Evolutionary conservation across 352 stramenopile species (phyloP), one percentile per base, ranked within the genome.

Genomic region (Vaucheria bursata): DNA sequence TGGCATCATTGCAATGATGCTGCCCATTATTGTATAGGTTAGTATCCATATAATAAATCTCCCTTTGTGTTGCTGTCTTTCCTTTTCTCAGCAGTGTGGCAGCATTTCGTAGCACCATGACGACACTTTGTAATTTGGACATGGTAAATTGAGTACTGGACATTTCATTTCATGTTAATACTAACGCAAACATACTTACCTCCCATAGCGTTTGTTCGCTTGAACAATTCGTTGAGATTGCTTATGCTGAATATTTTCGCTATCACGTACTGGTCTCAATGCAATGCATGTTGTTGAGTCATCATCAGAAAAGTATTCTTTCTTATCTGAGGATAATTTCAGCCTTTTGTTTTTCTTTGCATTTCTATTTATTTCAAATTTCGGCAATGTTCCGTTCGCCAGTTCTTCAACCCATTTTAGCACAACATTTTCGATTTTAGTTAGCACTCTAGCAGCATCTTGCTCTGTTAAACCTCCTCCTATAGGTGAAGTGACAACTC

Each of bases 21-120:
- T 83, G 77, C 8, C 40, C 38, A 36, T 38, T 70, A 29, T 64
- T 52, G 29, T 80, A 83, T 65, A 81, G 71, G 72, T 81, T 77
- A 8, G 74, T 67, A 59, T 68, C 72, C 7, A 77, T 71, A 50
- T 83, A 83, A 66, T 83, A 83, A 18, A 83, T 67, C 49, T 83
- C 78, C 36, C 78, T 37, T 39, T 81, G 78, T 7, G 78, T 83
- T 5, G 73, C 52, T 2, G 69, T 83, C 37, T 83, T 83, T n/a
- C 34, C 33, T 12, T 25, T 50, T 38, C 78, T 38, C 25, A 83
- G 78, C n/a, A 83, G 73, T 34, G 40, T 69, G 73, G 78, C 73
- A 5, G 78, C 78, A 29, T 72, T 73, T 64, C 73, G 78, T 65
- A 83, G 40, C 1, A 83, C 73, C 35, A 65, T 81, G 18, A 83